These are phyloP conservation scores for Trichosporon coremiiforme DNA, from an alignment of 1,284 basidiomycete species.

Conservation along the genomic window DNA sequence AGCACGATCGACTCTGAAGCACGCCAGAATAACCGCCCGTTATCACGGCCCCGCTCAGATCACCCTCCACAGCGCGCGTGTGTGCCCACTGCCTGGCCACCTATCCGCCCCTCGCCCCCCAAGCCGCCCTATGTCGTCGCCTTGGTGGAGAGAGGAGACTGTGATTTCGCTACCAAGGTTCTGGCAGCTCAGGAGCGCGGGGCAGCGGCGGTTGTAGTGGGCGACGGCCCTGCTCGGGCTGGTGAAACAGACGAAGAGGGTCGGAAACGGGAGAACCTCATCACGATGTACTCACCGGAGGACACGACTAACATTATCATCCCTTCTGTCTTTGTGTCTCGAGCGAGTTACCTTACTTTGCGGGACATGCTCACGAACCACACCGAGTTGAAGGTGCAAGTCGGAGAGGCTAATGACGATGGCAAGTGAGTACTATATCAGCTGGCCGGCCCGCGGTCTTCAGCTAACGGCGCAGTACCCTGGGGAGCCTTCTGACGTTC, in stretches of 20 bases:
- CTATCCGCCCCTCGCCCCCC: conserved; percentile 33
- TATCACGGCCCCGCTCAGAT: neutral
- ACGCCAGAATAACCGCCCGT: neutral
- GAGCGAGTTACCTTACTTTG: conserved; percentile 55
- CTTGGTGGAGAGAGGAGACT: conserved; percentile 78
- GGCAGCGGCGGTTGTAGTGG: conserved; percentile 82
- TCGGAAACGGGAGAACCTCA: conserved; percentile 72
- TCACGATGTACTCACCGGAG: conserved; percentile 84
- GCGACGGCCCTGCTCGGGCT: conserved; percentile 60
- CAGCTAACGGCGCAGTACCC: conserved; percentile 37
- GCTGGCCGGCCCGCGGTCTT: neutral
- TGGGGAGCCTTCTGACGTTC: conserved; percentile 51
- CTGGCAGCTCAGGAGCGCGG: conserved; percentile 78
- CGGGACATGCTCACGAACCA: conserved; percentile 46
- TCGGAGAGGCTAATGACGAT: conserved; percentile 50
- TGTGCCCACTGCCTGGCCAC: conserved; percentile 36
- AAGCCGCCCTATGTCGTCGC: conserved; percentile 63
- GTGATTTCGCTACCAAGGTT: conserved; percentile 84
- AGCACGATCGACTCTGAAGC: neutral
- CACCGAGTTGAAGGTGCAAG: conserved; percentile 44
- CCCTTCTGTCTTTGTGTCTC: conserved; percentile 58
- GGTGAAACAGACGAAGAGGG: conserved; percentile 61
- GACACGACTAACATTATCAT: conserved; percentile 58
- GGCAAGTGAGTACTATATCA: conserved; percentile 45
- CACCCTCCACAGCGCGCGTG: conserved; percentile 35